These are phyloP conservation scores for Cucumis hystrix DNA, from an alignment of 306 rosid species.

Conservation along the genomic window DNA sequence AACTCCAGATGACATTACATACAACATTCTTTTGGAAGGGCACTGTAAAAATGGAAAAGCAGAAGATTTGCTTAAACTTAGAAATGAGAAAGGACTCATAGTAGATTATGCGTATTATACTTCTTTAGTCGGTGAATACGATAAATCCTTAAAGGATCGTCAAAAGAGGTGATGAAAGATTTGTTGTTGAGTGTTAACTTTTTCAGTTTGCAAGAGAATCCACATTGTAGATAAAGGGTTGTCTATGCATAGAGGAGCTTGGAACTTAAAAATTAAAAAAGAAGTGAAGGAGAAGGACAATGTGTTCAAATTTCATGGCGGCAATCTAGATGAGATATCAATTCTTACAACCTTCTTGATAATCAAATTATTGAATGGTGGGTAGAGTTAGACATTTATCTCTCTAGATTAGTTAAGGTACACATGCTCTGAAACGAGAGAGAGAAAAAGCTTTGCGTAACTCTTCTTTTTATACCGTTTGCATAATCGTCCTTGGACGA, in stretches of 20 bases:
- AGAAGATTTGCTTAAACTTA: conserved; percentile 26
- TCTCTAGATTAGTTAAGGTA: background rate
- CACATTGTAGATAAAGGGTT: background rate
- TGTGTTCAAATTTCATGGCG: too few species aligned
- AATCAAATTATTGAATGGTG: too few species aligned
- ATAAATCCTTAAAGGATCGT: conserved; percentile 26
- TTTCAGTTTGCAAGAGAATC: too few species aligned
- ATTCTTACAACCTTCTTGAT: background rate
- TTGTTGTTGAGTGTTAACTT: background rate
- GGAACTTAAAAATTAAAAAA: too few species aligned
- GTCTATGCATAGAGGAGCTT: background rate
- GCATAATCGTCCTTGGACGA: background rate
- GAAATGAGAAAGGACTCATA: conserved; percentile 54
- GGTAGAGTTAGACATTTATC: background rate
- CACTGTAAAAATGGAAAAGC: conserved; percentile 52
- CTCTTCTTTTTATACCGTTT: background rate
- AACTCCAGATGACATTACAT: conserved; percentile 79
- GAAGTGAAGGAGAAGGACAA: too few species aligned
- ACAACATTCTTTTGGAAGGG: conserved; percentile 74
- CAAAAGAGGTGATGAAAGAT: conserved; percentile 32
- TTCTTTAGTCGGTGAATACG: conserved; percentile 39
- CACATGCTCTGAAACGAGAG: background rate
- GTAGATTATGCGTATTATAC: conserved; percentile 59
- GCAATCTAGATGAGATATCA: too few species aligned
- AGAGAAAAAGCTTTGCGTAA: background rate